These are phyloP conservation scores for Fusarium tupiense DNA, from an alignment of 2,329 filamentous ascomycete genomes.

Conservation along the genomic window DNA sequence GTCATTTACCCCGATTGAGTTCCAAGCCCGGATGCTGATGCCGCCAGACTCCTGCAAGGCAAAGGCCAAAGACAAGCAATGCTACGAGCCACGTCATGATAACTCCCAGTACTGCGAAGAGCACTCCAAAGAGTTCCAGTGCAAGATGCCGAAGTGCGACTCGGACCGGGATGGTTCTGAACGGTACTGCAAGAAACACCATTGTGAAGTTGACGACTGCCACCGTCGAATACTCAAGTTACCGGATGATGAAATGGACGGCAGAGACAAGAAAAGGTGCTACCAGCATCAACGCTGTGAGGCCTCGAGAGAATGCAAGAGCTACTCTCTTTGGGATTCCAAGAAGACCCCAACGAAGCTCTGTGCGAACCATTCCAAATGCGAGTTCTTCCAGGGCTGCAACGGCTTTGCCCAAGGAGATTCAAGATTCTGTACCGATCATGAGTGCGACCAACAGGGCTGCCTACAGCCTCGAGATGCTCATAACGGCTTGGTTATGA, in stretches of 20 bases:
- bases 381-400: slow-evolving; percentile 11
- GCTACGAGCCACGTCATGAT: neutral
- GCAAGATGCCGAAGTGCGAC: neutral
- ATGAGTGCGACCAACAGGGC: slow-evolving; percentile 8
- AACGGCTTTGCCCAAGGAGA: neutral
- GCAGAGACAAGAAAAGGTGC: neutral
- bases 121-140: slow-evolving; percentile 4
- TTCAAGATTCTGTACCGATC: slow-evolving; percentile 14
- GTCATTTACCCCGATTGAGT: fast-evolving
- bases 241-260: neutral
- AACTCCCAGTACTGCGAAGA: slow-evolving; percentile 3
- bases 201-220: slow-evolving; percentile 4
- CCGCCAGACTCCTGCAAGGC: slow-evolving; percentile 7
- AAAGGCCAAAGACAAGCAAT: neutral
- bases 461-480: slow-evolving; percentile 17
- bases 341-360: neutral
- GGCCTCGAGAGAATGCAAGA: neutral
- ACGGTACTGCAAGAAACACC: slow-evolving; percentile 11
- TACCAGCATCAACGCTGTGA: slow-evolving; percentile 25
- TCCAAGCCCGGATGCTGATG: neutral
- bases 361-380: slow-evolving; percentile 23
- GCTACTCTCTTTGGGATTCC: neutral
- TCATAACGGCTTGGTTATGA: neutral
- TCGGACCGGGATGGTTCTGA: neutral
- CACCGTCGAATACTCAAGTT: neutral